phyloP scores from a whole-genome alignment of 345 rosid species.

The Sonneratia alba region DNA sequence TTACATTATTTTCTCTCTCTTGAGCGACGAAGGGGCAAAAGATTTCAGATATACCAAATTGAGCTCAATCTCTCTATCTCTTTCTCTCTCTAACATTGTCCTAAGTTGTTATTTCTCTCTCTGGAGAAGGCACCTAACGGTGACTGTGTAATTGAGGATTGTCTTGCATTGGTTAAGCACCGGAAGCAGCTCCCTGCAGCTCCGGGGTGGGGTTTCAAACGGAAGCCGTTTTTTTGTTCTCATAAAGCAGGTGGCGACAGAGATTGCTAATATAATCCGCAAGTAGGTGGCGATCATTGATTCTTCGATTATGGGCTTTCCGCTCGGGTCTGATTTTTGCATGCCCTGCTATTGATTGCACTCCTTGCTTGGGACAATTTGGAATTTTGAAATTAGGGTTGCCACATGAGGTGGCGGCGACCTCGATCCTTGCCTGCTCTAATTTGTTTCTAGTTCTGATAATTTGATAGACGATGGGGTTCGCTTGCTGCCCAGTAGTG shows the following conservation, averaged over 20 bases:
- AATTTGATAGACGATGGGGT: background rate
- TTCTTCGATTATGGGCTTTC: background rate
- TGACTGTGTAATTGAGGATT: conserved; percentile 5
- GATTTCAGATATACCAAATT: background rate
- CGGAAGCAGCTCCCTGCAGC: background rate
- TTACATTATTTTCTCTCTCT: background rate
- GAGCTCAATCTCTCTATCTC: background rate
- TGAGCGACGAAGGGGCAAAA: too few relatives aligned
- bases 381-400: background rate
- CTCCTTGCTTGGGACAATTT: too few relatives aligned
- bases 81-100: conserved; percentile 1
- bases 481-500: background rate
- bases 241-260: background rate
- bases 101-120: background rate
- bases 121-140: conserved; percentile 6
- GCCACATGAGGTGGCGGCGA: background rate
- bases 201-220: background rate
- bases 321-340: background rate
- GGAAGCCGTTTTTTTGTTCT: background rate
- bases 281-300: conserved; percentile 1
- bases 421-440: background rate
- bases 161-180: background rate
- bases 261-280: background rate
- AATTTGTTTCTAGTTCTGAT: background rate
- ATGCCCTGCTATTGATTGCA: background rate